A percentile compares a stretch with the other conserved stretches of the same genome.
These are phyloP conservation scores for Ophiosphaerella narmari DNA, from an alignment of 2,329 filamentous ascomycete species.

Conservation along the genomic window DNA sequence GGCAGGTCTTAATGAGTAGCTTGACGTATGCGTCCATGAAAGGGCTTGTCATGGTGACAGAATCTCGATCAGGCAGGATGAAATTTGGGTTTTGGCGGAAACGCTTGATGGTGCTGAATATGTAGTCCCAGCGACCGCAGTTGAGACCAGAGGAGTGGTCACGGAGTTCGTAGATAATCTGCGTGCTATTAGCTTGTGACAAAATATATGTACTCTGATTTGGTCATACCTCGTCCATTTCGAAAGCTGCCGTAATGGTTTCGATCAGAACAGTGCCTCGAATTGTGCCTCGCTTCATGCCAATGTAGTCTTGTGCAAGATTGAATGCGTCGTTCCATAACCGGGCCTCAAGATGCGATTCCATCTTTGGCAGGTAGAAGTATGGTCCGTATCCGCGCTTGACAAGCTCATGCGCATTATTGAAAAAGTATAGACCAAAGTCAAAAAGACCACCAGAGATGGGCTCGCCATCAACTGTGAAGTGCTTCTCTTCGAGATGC, in stretches of 20 bases:
- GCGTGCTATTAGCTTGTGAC: conserved; percentile 15
- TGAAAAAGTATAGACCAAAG: conserved; percentile 98
- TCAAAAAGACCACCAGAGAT: conserved; percentile 93
- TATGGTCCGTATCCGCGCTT: conserved; percentile 87
- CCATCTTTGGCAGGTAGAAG: conserved; percentile 98
- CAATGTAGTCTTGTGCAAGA: conserved; percentile 89
- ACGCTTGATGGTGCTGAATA: conserved; percentile 99
- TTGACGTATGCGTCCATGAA: conserved; percentile 99
- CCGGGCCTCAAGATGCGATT: conserved; percentile 93
- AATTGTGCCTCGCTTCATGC: conserved; percentile 88
- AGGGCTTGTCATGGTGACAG: conserved; percentile 95
- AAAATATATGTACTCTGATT: neutral
- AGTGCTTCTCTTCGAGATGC: conserved; percentile 98
- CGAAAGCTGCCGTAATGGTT: conserved; percentile 95
- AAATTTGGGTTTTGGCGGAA: conserved; percentile 95
- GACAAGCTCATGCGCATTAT: conserved; percentile 90
- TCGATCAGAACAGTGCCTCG: conserved; percentile 95
- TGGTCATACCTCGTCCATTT: conserved; percentile 82
- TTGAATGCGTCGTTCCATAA: conserved; percentile 99
- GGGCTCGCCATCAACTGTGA: conserved; percentile 92
- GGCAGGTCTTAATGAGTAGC: conserved; percentile 97
- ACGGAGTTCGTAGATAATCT: conserved; percentile 97
- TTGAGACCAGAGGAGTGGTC: conserved; percentile 96
- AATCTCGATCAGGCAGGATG: conserved; percentile 86
- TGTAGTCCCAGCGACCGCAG: conserved; percentile 99